Percentiles rank a stretch among this genome's conserved stretches.
Conservation (phyloP, 2,329 filamentous ascomycete genomes). For the Fusarium duplospermum region DNA sequence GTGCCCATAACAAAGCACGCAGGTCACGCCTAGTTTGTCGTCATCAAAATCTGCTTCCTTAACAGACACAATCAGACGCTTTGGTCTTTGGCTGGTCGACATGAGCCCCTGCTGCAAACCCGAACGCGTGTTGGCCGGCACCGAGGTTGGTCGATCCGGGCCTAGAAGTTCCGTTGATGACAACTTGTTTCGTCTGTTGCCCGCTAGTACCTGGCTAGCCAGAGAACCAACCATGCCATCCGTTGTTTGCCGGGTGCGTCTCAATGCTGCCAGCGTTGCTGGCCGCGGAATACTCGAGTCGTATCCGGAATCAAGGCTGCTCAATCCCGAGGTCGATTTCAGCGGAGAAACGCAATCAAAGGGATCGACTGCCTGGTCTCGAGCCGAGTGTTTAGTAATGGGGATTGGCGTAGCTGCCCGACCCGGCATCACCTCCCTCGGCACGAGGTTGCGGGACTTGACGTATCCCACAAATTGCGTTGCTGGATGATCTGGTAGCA, state of each 20-base stretch:
- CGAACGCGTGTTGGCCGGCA: slow-evolving; percentile 5
- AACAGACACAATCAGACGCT: slow-evolving; percentile 28
- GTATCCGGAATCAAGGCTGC: slow-evolving; percentile 44
- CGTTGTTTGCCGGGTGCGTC: slow-evolving; percentile 27
- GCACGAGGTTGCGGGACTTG: slow-evolving; percentile 39
- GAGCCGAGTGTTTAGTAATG: slow-evolving; percentile 28
- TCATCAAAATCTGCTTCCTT: slow-evolving; percentile 33
- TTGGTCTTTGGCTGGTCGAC: slow-evolving; percentile 11
- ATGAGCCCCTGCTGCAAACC: slow-evolving; percentile 9
- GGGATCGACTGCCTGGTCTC: slow-evolving; percentile 17
- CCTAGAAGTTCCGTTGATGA: slow-evolving; percentile 33
- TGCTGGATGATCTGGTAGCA: slow-evolving; percentile 41
- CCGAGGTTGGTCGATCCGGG: slow-evolving; percentile 26
- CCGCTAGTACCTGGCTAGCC: slow-evolving; percentile 26
- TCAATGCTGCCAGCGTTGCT: slow-evolving; percentile 31
- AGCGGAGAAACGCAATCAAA: slow-evolving; percentile 36
- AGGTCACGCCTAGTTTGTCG: slow-evolving; percentile 35
- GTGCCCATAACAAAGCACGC: slow-evolving; percentile 43
- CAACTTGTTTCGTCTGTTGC: slow-evolving; percentile 32
- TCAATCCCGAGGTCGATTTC: slow-evolving; percentile 38
- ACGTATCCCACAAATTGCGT: slow-evolving; percentile 45
- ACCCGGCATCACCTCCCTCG: slow-evolving; percentile 18
- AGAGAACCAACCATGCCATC: slow-evolving; percentile 29
- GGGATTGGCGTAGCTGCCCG: slow-evolving; percentile 37
- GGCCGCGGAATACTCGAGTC: slow-evolving; percentile 40